Base-by-base conservation (phyloP, 2,329 filamentous ascomycete genomes). In the Keithomyces neogunnii region DNA sequence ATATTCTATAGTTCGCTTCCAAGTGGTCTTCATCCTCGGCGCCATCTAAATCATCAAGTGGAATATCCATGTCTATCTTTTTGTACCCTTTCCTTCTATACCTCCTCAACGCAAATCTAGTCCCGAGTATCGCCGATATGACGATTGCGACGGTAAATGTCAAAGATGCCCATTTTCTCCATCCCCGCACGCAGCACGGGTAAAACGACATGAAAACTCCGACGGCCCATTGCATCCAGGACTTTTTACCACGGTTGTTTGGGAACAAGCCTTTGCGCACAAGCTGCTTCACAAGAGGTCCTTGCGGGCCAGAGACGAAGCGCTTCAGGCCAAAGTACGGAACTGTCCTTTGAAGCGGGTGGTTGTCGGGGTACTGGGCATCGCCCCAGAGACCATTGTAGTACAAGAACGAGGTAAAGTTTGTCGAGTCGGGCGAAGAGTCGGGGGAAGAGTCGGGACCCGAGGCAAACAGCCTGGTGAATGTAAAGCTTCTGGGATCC, bases 351-450 rank as follows among this genome's bases (percentile, higher is more conserved):
- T 65, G 63, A 33, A 59, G 59, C 2, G 60, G 56, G 26, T 65
- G 53, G 9, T 49, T 40, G 13, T 63, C 59, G 3, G 55, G 61
- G 46, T 63, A 65, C 13, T 57, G 50, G 0, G 40, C 11, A 36
- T 66, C 64, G 1, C 64, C 64, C 63, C 64, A 66, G 1, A 59
- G 54, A 7, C 64, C 64, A 4, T 54, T 53, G 48, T 55, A 67
- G 49, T 66, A 62, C 29, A 67, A 57, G 47, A 61, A 62, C 0
- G 63, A 66, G 1, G 62, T 65, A 13, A 60, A 50, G 38, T 63
- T 19, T 3, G 38, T 4, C 13, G 38, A 63, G 7, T 53, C 51
- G 19, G 40, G 35, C 7, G 36, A 13, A 2, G 35, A 28, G 19
- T 55, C 28, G 3, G 49, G 5, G 0, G 36, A 13, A 2, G 35